These are phyloP conservation scores for Chrysoporthe austroafricana DNA, from an alignment of 2,329 filamentous ascomycete genomes.

Conservation along the genomic window DNA sequence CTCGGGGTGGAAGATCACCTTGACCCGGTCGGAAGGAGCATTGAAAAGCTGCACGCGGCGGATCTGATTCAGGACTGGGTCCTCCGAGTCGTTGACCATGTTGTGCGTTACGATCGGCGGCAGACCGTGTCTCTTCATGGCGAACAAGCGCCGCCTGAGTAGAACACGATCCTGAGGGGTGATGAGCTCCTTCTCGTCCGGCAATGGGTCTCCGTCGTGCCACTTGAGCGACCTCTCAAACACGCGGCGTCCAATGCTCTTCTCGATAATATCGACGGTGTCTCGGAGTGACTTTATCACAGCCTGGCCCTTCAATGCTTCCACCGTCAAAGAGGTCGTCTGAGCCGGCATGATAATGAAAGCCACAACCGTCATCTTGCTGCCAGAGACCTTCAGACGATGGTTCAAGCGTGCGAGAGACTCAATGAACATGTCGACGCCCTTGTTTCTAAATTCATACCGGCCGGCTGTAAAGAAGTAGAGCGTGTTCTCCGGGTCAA, in stretches of 20 bases:
- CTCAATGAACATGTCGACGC: constrained; percentile 99
- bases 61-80: constrained; percentile 94
- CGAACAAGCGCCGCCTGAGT: constrained; percentile 87
- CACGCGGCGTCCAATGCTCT: constrained; percentile 87
- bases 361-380: constrained; percentile 91
- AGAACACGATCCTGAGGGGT: constrained; percentile 90
- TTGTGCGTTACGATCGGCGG: constrained; percentile 98
- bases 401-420: constrained; percentile 94
- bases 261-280: constrained; percentile 90
- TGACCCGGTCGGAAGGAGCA: constrained; percentile 90
- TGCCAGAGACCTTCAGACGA: constrained; percentile 80
- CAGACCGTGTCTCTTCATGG: constrained; percentile 89
- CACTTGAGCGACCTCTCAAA: constrained; percentile 94
- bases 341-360: constrained; percentile 99
- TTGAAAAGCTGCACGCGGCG: constrained; percentile 97
- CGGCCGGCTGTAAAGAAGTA: constrained; percentile 97
- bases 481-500: constrained; percentile 93
- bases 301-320: constrained; percentile 93
- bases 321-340: constrained; percentile 91
- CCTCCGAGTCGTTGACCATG: constrained; percentile 92
- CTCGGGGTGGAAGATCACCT: constrained; percentile 97
- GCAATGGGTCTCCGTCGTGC: constrained; percentile 92
- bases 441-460: constrained; percentile 98
- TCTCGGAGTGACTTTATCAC: constrained; percentile 96
- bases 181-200: constrained; percentile 95